Evolutionary conservation across 2,329 filamentous ascomycete species (phyloP), one percentile per base, ranked within the genome.

Genomic region (Lojkania enalia): DNA sequence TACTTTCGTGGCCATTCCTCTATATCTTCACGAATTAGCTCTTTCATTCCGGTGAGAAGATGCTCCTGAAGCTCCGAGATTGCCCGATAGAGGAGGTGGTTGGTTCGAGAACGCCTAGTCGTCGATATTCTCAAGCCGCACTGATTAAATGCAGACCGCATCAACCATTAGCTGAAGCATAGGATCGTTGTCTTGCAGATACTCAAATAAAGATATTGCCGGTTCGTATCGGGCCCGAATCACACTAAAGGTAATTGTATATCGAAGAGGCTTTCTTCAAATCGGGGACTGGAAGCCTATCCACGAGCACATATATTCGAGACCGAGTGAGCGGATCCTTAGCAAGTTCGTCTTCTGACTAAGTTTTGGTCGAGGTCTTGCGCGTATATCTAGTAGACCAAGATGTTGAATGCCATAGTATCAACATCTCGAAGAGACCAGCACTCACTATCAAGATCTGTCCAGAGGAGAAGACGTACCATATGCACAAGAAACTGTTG

Each of bases 321-420:
- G 7, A 27, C 7, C n/a, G 23, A 27, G n/a, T 27, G 7, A 27
- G 23, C n/a, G n/a, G n/a, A n/a, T n/a, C n/a, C n/a, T 27, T 27
- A 7, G n/a, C n/a, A 7, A 27, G 23, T n/a, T 27, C 23, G 23
- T n/a, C 23, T 27, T n/a, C 23, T 7, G 23, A 27, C 7, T n/a
- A 7, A 27, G 7, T 27, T n/a, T n/a, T 7, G 23, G 23, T n/a
- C n/a, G 23, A 27, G 37, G 11, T 33, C 25, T 9, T 46, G 35
- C 19, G 44, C 39, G 31, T 61, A 58, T 3, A 61, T 36, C 54
- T 57, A 67, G 36, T 61, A 33, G n/a, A 60, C 35, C 44, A 64
- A 60, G 39, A 60, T 35, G 20, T 60, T 52, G 23, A 67, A 57
- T 3, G 49, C 48, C 6, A 39, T 21, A 1, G 45, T 18, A 15